phyloP scores from a whole-genome alignment of 768 basidiomycete genomes.

The Tylopilus felleus region DNA sequence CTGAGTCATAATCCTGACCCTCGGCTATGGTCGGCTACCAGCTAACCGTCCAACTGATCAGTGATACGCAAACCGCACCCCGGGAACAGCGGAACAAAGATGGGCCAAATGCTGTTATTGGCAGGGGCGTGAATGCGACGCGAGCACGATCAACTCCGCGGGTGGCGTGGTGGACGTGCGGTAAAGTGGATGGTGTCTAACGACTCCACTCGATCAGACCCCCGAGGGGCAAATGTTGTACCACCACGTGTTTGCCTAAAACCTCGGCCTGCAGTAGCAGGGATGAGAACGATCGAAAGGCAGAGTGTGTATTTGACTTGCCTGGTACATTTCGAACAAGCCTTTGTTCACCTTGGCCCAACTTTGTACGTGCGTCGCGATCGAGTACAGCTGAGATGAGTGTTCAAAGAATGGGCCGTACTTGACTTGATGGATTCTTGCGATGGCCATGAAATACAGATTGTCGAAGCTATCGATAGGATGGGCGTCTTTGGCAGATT shows the following conservation, averaged over 20 bases:
- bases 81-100: conserved; percentile 1
- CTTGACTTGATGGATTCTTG: conserved; percentile 77
- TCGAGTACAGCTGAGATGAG: conserved; percentile 83
- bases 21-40: background rate
- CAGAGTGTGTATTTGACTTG: conserved; percentile 23
- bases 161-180: background rate
- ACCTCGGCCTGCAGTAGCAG: conserved; percentile 68
- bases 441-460: conserved; percentile 76
- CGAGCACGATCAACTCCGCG: conserved; percentile 18
- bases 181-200: conserved; percentile 7
- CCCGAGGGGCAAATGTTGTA: conserved; percentile 89
- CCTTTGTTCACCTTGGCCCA: conserved; percentile 92
- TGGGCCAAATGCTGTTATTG: conserved; percentile 1
- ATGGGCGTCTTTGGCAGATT: conserved; percentile 30
- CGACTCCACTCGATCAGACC: conserved; percentile 70
- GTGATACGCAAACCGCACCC: background rate
- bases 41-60: background rate
- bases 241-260: conserved; percentile 90
- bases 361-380: conserved; percentile 82
- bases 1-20: background rate
- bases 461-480: conserved; percentile 44
- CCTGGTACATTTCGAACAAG: conserved; percentile 94
- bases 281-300: conserved; percentile 1
- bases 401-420: conserved; percentile 89
- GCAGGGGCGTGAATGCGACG: conserved; percentile 17